Base-by-base conservation (phyloP, 371 early-diverging fungal genomes). In the Haplosporangium sp. region DNA sequence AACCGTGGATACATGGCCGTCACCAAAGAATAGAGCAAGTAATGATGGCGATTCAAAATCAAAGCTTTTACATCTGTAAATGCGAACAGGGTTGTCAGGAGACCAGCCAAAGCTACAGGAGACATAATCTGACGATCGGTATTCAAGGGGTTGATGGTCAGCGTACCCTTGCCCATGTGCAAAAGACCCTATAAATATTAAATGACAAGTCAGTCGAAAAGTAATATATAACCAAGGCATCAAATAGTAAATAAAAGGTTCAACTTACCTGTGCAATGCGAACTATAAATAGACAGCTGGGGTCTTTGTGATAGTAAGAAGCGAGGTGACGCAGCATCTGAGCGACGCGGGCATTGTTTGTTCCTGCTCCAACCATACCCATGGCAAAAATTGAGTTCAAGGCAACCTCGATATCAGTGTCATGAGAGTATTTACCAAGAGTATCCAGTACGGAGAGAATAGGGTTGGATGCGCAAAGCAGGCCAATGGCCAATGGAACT, bases 311-410 rank as follows among this genome's bases (percentile, higher is more conserved):
- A 83, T 98, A 97, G 88, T 96, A 98, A n/a, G 94, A 90, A 20
- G 97, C 98, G 39, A 99, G 89, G 77, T 98, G 96, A 65, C 99
- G 90, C 66, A 99, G 85, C 92, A 99, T 97, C 85, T 98, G 97
- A 40, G 97, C 97, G 48, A 99, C 88, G 48, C 99, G 92, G 4
- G 99, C 97, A 84, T 99, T 99, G 88, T 99, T 99, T n/a, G 99
- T 99, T 63, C 99, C 99, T 3, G 99, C 99, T 45, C 99, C 99
- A 19, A 99, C 96, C 61, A 99, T 83, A 61, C 99, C 99, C 95
- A 99, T 96, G 39, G 99, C 97, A 86, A 99, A 95, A 56, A 99
- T 95, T 35, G 99, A 96, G 78, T 96, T 97, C 61, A 95, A 83
- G 34, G 99, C 96, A 20, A 98, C 98, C 45, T 97, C 95, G 39